Conservation (phyloP, 2,329 filamentous ascomycete genomes). For the Zymoseptoria ardabiliae region DNA sequence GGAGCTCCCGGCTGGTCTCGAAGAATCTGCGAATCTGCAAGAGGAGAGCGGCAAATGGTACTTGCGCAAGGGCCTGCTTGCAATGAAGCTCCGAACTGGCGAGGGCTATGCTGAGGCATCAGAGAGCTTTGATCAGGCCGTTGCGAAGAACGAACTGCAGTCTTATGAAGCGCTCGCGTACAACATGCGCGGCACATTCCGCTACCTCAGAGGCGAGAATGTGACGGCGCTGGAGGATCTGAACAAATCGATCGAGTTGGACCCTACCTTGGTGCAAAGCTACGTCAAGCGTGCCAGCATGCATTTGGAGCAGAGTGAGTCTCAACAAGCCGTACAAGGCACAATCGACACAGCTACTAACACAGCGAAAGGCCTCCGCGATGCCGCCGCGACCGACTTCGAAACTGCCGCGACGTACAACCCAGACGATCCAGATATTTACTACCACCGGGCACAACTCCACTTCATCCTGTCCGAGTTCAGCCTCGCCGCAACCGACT, state of each 20-base stretch:
- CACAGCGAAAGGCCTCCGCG: slow-evolving; percentile 57
- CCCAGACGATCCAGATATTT: slow-evolving; percentile 87
- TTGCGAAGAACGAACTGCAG: slow-evolving; percentile 72
- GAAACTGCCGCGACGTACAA: slow-evolving; percentile 78
- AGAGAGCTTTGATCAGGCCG: slow-evolving; percentile 75
- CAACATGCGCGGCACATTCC: slow-evolving; percentile 95
- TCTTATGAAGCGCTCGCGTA: slow-evolving; percentile 85
- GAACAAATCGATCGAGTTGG: slow-evolving; percentile 85
- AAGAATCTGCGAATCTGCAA: slow-evolving; percentile 69
- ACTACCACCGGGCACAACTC: slow-evolving; percentile 96
- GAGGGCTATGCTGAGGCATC: slow-evolving; percentile 89
- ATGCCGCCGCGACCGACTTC: slow-evolving; percentile 83
- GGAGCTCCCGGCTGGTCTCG: slow-evolving; percentile 70
- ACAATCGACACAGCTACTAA: slow-evolving; percentile 26
- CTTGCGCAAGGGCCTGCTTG: slow-evolving; percentile 72
- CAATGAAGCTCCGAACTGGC: slow-evolving; percentile 76
- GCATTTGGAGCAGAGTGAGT: slow-evolving; percentile 80
- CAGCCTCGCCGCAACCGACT: slow-evolving; percentile 89
- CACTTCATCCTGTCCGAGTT: slow-evolving; percentile 97
- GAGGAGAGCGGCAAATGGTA: slow-evolving; percentile 77
- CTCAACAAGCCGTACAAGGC: not conserved
- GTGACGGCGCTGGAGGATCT: slow-evolving; percentile 75
- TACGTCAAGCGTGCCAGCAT: slow-evolving; percentile 99
- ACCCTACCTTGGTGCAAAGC: slow-evolving; percentile 83
- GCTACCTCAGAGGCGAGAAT: slow-evolving; percentile 84